Evolutionary conservation across 1,284 basidiomycete genomes (phyloP), one percentile per base, ranked within the genome.

Genomic region (Lentinula novae-zelandiae): DNA sequence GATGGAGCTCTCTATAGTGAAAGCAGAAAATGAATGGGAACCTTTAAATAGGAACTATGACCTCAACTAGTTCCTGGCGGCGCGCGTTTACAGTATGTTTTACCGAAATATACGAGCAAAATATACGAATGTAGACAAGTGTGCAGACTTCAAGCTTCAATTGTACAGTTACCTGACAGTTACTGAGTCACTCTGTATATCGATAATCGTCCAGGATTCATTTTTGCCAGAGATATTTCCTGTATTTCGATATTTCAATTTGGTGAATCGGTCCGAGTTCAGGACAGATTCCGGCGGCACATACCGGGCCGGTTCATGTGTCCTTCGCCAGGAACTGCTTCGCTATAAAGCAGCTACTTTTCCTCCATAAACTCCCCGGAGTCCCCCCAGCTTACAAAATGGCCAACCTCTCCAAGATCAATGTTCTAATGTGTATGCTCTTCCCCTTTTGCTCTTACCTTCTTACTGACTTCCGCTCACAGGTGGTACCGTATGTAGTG

Each of bases 391-490:
- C 20, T 50, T 36, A 9, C 54, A 65, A 38, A 62, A 83, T 83
- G 80, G 67, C 74, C 34, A 68, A 74, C 60, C 64, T 73, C 20
- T 65, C 73, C 57, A 87, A 84, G 70, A 67, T 90, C 39, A 87
- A 88, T 68, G 81, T 87, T n/a, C 73, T 91, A 44, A 90, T 91
- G 89, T 91, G 89, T 89, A 72, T 65, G 82, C n/a, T 2, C 17
- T 17, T 3, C n/a, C 7, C 27, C 22, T 4, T 34, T 33, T 17
- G 31, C 33, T 58, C 36, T 10, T 57, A 12, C 44, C 57, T 2
- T 9, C 22, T 22, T 8, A 54, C 40, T 58, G 53, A 57, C 67
- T 58, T 39, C 52, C 42, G 48, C 42, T 59, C 7, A 20, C 63
- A 89, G 87, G 88, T 70, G 88, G 87, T 67, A 87, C 88, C 63